Base-by-base conservation (phyloP, 1,284 basidiomycete genomes). In the Cutaneotrichosporon arboriforme region DNA sequence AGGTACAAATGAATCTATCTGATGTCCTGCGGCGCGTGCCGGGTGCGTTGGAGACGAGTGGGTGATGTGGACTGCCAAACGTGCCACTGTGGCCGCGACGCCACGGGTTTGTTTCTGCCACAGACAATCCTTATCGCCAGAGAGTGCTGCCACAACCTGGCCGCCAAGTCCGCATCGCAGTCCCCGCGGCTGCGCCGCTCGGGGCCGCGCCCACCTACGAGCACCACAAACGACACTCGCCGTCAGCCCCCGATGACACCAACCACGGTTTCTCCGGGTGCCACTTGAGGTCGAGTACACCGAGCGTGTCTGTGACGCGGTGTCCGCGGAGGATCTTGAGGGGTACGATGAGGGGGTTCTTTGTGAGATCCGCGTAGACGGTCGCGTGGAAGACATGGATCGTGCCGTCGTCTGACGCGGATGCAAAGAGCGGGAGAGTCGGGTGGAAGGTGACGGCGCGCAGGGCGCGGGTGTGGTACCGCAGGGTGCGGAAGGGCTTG, bases 341-440 rank as follows among this genome's bases (percentile, higher is more conserved):
- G 26, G 96, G 96, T 0, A 99, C 94, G 66, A 99, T 92, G 54
- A 97, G 79, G 34, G 96, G 89, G 75, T 97, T 93, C 54, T 90
- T 92, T 81, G 93, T 87, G 47, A 97, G 81, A 72, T 97, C 94
- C 66, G 83, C 86, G 77, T 89, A 97, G 35, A 98, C 88, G 55
- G 92, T 86, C 21, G 87, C 83, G 75, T 99, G 96, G 84, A 98
- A 98, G 56, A 99, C 79, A 73, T 98, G 96, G 61, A 97, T 88
- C 37, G 89, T 86, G 23, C 94, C 96, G 74, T 98, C 96, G 76
- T 99, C 96, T 18, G 90, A 91, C 42, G 90, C 88, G 10, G 90
- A 92, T 2, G 92, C 90, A 70, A 99, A 97, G 20, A 98, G 82
- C 26, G 96, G 96, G 75, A 91, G 91, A 39, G 83, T 84, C n/a